These are phyloP conservation scores for Begonia fuchsioides DNA, from an alignment of 306 rosid species.

Conservation along the genomic window DNA sequence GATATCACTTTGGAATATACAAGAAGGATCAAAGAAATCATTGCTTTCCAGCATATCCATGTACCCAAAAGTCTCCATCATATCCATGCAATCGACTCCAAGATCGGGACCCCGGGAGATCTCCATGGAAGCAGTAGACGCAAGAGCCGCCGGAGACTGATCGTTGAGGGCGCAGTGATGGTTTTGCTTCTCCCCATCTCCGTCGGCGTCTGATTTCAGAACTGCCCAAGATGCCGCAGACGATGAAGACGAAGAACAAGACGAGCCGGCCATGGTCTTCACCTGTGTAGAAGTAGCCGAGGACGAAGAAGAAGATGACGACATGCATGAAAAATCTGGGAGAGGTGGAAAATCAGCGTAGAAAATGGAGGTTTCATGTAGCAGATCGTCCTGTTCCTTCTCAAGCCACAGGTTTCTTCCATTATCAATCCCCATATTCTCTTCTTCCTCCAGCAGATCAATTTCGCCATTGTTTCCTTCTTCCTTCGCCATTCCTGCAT, in stretches of 20 bases:
- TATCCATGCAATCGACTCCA: slow-evolving; percentile 32
- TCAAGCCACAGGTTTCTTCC: slow-evolving; percentile 3
- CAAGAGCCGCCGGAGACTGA: slow-evolving; percentile 8
- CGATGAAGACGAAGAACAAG: slow-evolving; percentile 26
- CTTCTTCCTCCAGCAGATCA: not conserved
- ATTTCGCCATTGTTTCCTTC: slow-evolving; percentile 9
- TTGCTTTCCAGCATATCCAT: slow-evolving; percentile 54
- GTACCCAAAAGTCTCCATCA: slow-evolving; percentile 71
- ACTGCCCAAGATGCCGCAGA: slow-evolving; percentile 67
- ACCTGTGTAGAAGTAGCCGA: slow-evolving; percentile 19
- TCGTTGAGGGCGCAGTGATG: slow-evolving; percentile 1
- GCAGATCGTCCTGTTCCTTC: slow-evolving; percentile 6
- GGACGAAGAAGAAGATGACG: slow-evolving; percentile 37
- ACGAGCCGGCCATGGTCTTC: slow-evolving; percentile 25
- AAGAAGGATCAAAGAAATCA: slow-evolving; percentile 46
- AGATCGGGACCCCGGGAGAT: slow-evolving; percentile 10
- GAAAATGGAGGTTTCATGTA: slow-evolving; percentile 30
- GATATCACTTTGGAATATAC: slow-evolving; percentile 36
- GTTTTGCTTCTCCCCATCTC: slow-evolving; percentile 15
- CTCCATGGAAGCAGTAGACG: slow-evolving; percentile 62
- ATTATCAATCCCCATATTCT: not conserved
- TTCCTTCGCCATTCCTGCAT: slow-evolving; percentile 27
- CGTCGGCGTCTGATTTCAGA: slow-evolving; percentile 39
- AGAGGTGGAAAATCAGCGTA: slow-evolving; percentile 66
- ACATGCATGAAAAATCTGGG: slow-evolving; percentile 90